These are phyloP conservation scores for Russula sp. DNA, from an alignment of 768 basidiomycete genomes.

Conservation along the genomic window DNA sequence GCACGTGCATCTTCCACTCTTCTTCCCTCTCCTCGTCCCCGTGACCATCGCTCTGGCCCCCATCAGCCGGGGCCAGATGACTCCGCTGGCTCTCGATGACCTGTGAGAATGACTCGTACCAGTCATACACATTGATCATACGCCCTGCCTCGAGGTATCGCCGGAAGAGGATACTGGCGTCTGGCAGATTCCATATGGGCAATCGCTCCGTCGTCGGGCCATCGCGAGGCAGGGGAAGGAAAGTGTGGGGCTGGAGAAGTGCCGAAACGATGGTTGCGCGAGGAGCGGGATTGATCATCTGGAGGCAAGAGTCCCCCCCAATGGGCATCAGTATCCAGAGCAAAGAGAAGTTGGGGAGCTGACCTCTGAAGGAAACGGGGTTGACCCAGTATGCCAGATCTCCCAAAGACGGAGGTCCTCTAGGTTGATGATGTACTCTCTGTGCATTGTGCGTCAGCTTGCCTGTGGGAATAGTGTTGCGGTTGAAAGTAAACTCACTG, in stretches of 20 bases:
- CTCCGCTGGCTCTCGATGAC: constrained; percentile 54
- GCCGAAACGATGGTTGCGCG: constrained; percentile 55
- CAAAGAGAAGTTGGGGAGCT: constrained; percentile 6
- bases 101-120: constrained; percentile 71
- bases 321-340: too few relatives aligned
- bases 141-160: constrained; percentile 74
- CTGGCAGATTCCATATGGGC: constrained; percentile 51
- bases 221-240: constrained; percentile 23
- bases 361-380: constrained; percentile 64
- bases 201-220: background rate
- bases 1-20: constrained; percentile 55
- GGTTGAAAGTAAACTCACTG: constrained; percentile 6
- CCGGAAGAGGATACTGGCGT: constrained; percentile 68
- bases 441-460: constrained; percentile 22
- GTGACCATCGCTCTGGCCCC: constrained; percentile 23
- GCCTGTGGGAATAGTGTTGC: background rate
- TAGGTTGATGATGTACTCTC: constrained; percentile 37
- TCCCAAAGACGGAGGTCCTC: constrained; percentile 55
- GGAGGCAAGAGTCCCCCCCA: background rate
- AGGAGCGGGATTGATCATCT: constrained; percentile 67
- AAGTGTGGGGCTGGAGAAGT: constrained; percentile 52
- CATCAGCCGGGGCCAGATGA: constrained; percentile 15
- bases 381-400: constrained; percentile 62
- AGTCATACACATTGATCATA: constrained; percentile 83
- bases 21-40: constrained; percentile 32